phyloP scores from a whole-genome alignment of 2,329 filamentous ascomycete species.

The Cladosporium sp. region DNA sequence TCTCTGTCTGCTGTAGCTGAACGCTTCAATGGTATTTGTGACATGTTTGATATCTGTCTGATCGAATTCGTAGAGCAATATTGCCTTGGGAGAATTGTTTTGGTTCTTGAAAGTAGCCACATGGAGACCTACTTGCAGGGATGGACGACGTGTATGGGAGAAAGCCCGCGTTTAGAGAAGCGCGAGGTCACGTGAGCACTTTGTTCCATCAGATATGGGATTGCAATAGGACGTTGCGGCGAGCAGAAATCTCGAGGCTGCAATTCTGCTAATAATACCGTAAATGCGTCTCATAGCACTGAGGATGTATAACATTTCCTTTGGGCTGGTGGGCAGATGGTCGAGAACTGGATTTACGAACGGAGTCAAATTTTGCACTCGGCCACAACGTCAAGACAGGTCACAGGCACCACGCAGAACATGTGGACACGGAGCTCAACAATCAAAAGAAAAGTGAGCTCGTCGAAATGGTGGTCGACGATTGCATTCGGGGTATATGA shows the following conservation, averaged over 20 bases:
- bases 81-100: not conserved
- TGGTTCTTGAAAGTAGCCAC: not conserved
- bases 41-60: conserved; percentile 11
- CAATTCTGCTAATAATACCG: no score
- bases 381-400: no score
- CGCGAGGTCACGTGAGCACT: conserved; percentile 3
- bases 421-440: not conserved
- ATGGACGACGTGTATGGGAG: not conserved
- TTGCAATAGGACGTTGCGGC: not conserved
- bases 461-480: conserved; percentile 14
- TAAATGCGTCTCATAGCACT: no score
- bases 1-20: conserved; percentile 36
- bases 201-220: not conserved
- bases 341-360: no score
- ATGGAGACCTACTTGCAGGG: not conserved
- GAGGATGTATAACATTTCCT: no score
- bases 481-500: conserved; percentile 12
- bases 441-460: conserved; percentile 4
- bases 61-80: not conserved
- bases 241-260: no score
- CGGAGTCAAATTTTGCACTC: no score
- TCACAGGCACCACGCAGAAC: not conserved
- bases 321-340: no score
- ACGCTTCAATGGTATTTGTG: conserved; percentile 31
- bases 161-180: not conserved